Base-by-base conservation (phyloP, 805 yeast species). In the Sugiyamaella mastotermitis region DNA sequence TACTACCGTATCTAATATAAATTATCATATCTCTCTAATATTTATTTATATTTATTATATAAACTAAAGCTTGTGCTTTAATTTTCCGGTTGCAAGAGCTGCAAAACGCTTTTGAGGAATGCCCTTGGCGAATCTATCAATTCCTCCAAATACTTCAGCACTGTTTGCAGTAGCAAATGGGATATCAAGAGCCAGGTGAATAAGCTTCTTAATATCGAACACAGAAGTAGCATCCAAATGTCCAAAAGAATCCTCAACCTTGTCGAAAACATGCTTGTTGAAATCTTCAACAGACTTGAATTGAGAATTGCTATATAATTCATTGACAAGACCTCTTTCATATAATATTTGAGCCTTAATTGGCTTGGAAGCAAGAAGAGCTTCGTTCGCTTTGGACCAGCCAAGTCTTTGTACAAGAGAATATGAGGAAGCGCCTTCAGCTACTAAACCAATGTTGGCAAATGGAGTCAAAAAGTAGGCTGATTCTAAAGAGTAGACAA, bases 371-470 rank as follows among this genome's bases (percentile, higher is more conserved):
- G 83, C 70, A 46, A 85, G 64, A 30, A 86, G 63, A 2, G 85
- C 84, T 60, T 85, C 88, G 37, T 79, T 69, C 11, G 92, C 78
- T 46, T 68, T 71, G 44, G 84, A 76, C 63, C 77, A 65, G 1
- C 95, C 95, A 41, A 86, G 63, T 52, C 94, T 71, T 49, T 67
- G 57, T 17, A 83, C 76, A 37, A 86, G 66, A 3, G 90, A 74
- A 6, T 77, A 71, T 11, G 85, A 74, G 1, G 84, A 64, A 3
- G 79, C 83, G 40, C 95, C 94, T 59, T 86, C 96, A 43, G 82
- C 76, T 2, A 83, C 87, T 49, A 86, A 71, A 2, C 95, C 94
- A 49, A 86, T 69, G 54, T 80, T 81, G 31, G 87, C 76, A 60
- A 86, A 86, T 5, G 96, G 95, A 11, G 78, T 71, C 52, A 79